Evolutionary conservation across 140 eudicot genomes (phyloP).

Genomic region (Bidens hawaiensis): DNA sequence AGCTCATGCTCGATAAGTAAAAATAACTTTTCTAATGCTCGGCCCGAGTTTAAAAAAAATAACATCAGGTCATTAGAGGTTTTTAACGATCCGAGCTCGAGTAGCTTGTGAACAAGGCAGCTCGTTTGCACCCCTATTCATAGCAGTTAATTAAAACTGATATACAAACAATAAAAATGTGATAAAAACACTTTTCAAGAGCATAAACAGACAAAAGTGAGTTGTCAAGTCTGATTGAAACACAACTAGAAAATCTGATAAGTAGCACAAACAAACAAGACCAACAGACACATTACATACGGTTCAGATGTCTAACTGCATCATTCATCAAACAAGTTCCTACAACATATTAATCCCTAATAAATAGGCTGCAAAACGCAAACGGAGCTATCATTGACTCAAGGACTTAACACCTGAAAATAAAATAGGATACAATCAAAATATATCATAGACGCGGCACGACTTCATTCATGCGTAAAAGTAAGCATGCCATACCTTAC

Average conservation of each 20-base stretch:
- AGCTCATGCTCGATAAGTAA: too few species aligned
- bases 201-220: too few species aligned
- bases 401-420: constrained; percentile 19
- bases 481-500: constrained; percentile 34
- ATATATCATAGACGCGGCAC: background rate
- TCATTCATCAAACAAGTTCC: background rate
- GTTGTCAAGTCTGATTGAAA: background rate
- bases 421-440: background rate
- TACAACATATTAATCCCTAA: background rate
- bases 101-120: too few species aligned
- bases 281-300: constrained; percentile 1
- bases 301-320: too few species aligned
- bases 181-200: too few species aligned
- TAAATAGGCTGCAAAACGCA: constrained; percentile 3
- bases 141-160: too few species aligned
- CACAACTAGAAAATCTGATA: background rate
- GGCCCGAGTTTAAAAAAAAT: too few species aligned
- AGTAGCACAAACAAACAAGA: constrained; percentile 5
- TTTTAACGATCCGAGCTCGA: too few species aligned
- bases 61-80: too few species aligned
- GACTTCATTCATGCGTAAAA: background rate
- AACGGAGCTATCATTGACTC: background rate
- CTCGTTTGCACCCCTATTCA: too few species aligned
- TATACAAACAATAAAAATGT: too few species aligned
- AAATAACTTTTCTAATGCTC: too few species aligned